Evolutionary conservation across 1,284 basidiomycete species (phyloP).

Genomic region (Cystobasidium slooffiae): DNA sequence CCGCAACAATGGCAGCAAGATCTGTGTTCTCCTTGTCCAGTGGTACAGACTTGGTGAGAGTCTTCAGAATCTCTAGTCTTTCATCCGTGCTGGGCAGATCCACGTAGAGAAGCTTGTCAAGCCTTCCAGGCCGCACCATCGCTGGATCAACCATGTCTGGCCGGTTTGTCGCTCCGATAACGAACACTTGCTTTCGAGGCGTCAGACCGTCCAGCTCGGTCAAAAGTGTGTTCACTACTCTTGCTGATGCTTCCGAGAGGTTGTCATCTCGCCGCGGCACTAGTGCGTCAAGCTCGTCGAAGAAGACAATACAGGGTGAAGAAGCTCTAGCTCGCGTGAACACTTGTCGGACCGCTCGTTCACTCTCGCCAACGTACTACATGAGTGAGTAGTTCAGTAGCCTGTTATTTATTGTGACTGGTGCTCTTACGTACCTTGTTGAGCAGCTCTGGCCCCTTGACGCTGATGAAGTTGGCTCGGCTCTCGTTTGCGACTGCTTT

Average conservation of each 20-base stretch:
- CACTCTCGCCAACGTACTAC: slow-evolving; percentile 96
- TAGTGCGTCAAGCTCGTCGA: slow-evolving; percentile 94
- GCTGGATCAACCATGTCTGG: slow-evolving; percentile 99
- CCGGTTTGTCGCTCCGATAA: slow-evolving; percentile 96
- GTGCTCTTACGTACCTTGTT: slow-evolving; percentile 72
- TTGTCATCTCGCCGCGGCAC: slow-evolving; percentile 91
- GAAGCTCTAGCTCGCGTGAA: slow-evolving; percentile 86
- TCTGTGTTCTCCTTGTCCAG: slow-evolving; percentile 60
- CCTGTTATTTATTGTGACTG: background rate
- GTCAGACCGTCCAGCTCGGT: slow-evolving; percentile 96
- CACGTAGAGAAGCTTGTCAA: slow-evolving; percentile 96
- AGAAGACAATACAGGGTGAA: slow-evolving; percentile 88
- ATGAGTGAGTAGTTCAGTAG: background rate
- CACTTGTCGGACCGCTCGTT: slow-evolving; percentile 90
- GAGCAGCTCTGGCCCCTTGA: slow-evolving; percentile 93
- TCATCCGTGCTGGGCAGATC: slow-evolving; percentile 80
- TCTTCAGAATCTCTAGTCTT: slow-evolving; percentile 82
- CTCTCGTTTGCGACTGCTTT: slow-evolving; percentile 97
- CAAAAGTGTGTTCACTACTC: slow-evolving; percentile 96
- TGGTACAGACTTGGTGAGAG: slow-evolving; percentile 74
- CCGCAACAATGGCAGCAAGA: slow-evolving; percentile 61
- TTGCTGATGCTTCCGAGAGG: slow-evolving; percentile 89
- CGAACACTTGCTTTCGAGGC: slow-evolving; percentile 85
- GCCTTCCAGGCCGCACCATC: slow-evolving; percentile 92
- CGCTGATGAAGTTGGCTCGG: slow-evolving; percentile 92